Percentiles rank a stretch among this genome's conserved stretches.
These are phyloP conservation scores for Exidia glandulosa DNA, from an alignment of 768 basidiomycete species.

Conservation along the genomic window DNA sequence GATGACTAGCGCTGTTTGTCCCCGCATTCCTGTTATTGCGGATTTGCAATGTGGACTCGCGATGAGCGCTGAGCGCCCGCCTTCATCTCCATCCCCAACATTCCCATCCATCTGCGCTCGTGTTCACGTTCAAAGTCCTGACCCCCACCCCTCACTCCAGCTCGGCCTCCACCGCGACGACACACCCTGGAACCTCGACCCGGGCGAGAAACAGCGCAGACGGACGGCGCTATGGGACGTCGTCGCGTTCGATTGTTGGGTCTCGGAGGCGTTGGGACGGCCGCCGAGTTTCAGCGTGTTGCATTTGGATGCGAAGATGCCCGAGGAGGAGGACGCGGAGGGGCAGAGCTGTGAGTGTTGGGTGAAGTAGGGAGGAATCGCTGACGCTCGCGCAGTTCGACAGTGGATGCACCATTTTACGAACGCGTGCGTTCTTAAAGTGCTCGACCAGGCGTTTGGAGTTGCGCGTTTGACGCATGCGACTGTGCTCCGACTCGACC, in stretches of 20 bases:
- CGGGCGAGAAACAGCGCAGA: background rate
- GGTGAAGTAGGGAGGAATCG: conserved; percentile 43
- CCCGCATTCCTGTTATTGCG: too few species aligned
- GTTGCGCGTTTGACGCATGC: conserved; percentile 58
- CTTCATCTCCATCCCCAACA: too few species aligned
- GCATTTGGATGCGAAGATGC: conserved; percentile 58
- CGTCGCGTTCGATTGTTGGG: background rate
- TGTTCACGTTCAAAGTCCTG: too few species aligned
- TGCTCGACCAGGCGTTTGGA: conserved; percentile 63
- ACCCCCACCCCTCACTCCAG: too few species aligned
- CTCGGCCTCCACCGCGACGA: background rate
- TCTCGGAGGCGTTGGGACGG: conserved; percentile 31
- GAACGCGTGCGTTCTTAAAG: conserved; percentile 58
- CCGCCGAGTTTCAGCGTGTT: conserved; percentile 55
- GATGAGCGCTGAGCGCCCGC: too few species aligned
- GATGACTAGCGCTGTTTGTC: too few species aligned
- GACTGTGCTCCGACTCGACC: conserved; percentile 52
- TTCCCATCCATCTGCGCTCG: too few species aligned
- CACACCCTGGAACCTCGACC: background rate
- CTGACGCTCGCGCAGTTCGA: conserved; percentile 42
- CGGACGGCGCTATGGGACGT: background rate
- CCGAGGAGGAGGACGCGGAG: conserved; percentile 42
- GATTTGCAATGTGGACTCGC: too few species aligned
- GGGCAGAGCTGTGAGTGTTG: conserved; percentile 28
- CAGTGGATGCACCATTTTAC: conserved; percentile 62